Base-by-base conservation (phyloP, 352 stramenopile genomes). In the Phytophthora idaei region DNA sequence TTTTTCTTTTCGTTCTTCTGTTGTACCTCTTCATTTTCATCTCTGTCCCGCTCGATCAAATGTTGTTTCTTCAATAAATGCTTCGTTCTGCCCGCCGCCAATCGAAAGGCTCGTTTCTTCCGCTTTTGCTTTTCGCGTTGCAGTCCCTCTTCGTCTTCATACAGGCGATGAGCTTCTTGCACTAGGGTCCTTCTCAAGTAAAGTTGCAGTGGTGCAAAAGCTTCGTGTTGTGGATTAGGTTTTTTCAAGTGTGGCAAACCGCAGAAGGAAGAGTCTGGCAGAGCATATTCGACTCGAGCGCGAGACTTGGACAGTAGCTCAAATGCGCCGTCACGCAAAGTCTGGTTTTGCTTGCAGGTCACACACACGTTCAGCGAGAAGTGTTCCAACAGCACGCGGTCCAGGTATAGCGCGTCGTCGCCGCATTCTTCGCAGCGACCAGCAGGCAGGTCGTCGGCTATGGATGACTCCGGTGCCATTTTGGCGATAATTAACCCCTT, bases 291-390 rank as follows among this genome's bases (percentile, higher is more conserved):
- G 17, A 37, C 42, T 53, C 82, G 85, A 28, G 81, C 83, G 11
- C 65, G 74, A 59, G 72, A 80, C 61, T 90, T 92, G 39, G 81
- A 69, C 51, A 92, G 63, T 25, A 92, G 42, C 69, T 89, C 78
- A 69, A 90, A 92, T 45, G 67, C 57, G 11, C 83, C 79, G 41
- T 73, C 56, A n/a, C 64, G 72, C 27, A 88, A 61, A 25, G 78
- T 89, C 39, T 63, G 57, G 60, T 89, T 69, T 47, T 92, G 84
- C 49, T 86, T 90, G 67, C 84, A 92, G 2, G 51, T 65, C 37
- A 90, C 29, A n/a, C 84, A 92, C 54, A 92, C 81, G 4, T 50
- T 53, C 34, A 92, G 49, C 12, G 73, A 64, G 55, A 92, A 92
- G 54, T 87, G 67, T 41, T 81, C 63, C 29, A 78, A 51, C 21